Base-by-base conservation (phyloP, 1,284 basidiomycete genomes). In the Peniophora sp. region DNA sequence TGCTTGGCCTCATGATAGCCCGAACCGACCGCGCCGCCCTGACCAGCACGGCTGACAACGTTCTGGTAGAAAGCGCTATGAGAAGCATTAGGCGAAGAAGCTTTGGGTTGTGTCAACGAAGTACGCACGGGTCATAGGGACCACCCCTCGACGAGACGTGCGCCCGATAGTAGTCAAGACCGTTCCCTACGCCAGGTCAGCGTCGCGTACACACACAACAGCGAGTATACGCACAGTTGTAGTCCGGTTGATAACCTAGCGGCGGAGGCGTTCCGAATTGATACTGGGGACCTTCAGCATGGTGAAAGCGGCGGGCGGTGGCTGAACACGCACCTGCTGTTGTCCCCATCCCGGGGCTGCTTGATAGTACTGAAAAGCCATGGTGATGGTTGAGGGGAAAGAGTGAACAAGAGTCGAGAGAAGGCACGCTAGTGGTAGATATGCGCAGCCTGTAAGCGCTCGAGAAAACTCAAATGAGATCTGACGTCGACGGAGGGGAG, bases 101-200 rank as follows among this genome's bases (percentile, higher is more conserved):
- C 10, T 23, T 12, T 39, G 36, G 27, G 14, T 12, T 36, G 15
- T 48, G 24, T 20, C 18, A 52, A 3, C 27, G 23, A 41, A 20
- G 43, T 54, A 66, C 78, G 71, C 63, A 82, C 79, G 72, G 69
- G 62, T 82, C 78, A 47, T 23, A 45, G 3, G 10, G 15, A 6
- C 20, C 23, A 9, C 23, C 37, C 15, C 69, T 64, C 54, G 67
- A 70, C 39, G 64, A 58, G 41, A 77, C 73, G 60, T 81, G 79
- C 22, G 81, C 80, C 45, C 73, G 70, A 63, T 78, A 83, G 56
- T 72, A 83, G 58, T 83, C 79, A 51, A 64, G 56, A 22, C 79
- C 80, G 49, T 70, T 66, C 79, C 78, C 78, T 80, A 59, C 56
- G 48, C 52, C 54, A 46, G 37, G 48, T 50, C 49, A 24, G 62